phyloP scores from a whole-genome alignment of 768 basidiomycete species.

The Podaxis sp. region DNA sequence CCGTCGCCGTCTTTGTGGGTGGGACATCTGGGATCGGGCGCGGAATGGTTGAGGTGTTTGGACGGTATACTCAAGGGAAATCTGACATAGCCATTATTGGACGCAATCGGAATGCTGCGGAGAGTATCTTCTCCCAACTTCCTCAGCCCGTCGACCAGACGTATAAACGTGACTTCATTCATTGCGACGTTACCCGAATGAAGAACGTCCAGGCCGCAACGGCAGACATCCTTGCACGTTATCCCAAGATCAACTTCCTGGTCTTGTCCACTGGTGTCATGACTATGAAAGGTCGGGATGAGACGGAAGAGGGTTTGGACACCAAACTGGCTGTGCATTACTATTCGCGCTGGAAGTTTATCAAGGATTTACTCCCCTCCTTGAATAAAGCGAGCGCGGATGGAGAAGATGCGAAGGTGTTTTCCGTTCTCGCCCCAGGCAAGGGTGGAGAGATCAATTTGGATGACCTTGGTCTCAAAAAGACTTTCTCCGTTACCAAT shows the following conservation, averaged over 20 bases:
- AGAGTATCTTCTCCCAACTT: constrained; percentile 34
- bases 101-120: constrained; percentile 40
- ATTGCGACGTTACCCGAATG: constrained; percentile 47
- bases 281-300: constrained; percentile 34
- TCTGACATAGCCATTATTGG: constrained; percentile 46
- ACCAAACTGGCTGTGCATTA: constrained; percentile 42
- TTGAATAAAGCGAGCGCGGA: constrained; percentile 42
- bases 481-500: constrained; percentile 35
- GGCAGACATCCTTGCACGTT: constrained; percentile 29
- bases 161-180: constrained; percentile 40
- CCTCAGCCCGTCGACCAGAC: constrained; percentile 27
- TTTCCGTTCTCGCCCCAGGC: constrained; percentile 42
- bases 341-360: constrained; percentile 53
- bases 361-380: constrained; percentile 42
- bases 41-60: constrained; percentile 40
- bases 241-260: constrained; percentile 52
- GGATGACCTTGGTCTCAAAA: constrained; percentile 50
- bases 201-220: constrained; percentile 38
- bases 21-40: constrained; percentile 41
- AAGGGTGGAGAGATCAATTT: constrained; percentile 38
- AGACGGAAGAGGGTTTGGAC: constrained; percentile 35
- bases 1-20: constrained; percentile 33
- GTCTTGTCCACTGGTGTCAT: constrained; percentile 45
- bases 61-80: constrained; percentile 39
- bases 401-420: constrained; percentile 52